Percentiles rank a stretch among this genome's conserved stretches.
Evolutionary conservation across 768 basidiomycete species (phyloP).

Genomic region (Roridomyces roridus): DNA sequence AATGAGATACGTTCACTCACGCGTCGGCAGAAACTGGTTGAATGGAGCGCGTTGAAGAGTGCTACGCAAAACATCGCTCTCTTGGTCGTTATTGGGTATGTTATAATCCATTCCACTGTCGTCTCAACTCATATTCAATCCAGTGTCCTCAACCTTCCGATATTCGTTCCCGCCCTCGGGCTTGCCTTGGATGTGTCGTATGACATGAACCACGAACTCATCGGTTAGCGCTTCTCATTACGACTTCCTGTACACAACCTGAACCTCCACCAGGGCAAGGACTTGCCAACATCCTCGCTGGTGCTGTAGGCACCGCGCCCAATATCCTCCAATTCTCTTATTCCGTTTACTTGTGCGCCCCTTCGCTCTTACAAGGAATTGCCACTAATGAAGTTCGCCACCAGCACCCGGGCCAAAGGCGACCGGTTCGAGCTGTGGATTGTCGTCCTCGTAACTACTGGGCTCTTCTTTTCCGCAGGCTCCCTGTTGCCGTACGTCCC

Average conservation of each 20-base stretch:
- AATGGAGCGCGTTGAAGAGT: constrained; percentile 28
- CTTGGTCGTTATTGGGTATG: constrained; percentile 29
- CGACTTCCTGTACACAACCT: too few species aligned
- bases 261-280: background rate
- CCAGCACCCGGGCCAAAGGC: constrained; percentile 12
- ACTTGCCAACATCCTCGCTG: background rate
- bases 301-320: constrained; percentile 23
- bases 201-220: constrained; percentile 32
- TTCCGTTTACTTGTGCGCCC: background rate
- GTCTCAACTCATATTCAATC: too few species aligned
- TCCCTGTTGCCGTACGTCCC: constrained; percentile 29
- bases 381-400: too few species aligned
- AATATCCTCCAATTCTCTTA: constrained; percentile 16
- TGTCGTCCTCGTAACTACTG: constrained; percentile 21
- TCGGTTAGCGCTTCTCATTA: constrained; percentile 16
- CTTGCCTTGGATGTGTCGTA: constrained; percentile 30
- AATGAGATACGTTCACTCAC: background rate
- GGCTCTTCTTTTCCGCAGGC: constrained; percentile 25
- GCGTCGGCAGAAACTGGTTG: constrained; percentile 11
- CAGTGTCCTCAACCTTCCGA: constrained; percentile 30
- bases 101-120: too few species aligned
- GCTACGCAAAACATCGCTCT: constrained; percentile 28
- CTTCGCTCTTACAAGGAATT: too few species aligned
- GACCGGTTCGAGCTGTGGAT: constrained; percentile 29
- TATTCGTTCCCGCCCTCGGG: constrained; percentile 30